Percentiles rank a stretch among this genome's conserved stretches.
phyloP scores from a whole-genome alignment of 768 basidiomycete genomes.

The Epithele typhae region DNA sequence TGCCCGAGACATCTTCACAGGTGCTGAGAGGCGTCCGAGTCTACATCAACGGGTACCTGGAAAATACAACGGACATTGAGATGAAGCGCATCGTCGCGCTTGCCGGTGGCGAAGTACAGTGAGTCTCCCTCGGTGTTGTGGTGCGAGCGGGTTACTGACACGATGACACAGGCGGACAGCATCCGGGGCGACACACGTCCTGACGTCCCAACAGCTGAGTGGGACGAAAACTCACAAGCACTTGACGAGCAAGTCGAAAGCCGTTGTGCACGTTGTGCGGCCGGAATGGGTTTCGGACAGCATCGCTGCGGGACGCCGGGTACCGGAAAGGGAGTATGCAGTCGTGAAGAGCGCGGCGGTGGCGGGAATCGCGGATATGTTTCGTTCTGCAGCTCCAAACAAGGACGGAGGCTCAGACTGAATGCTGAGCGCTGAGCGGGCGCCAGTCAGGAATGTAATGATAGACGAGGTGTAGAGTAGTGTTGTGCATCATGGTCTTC shows the following conservation, averaged over 20 bases:
- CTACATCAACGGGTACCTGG: conserved; percentile 71
- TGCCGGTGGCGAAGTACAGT: conserved; percentile 68
- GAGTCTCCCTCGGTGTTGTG: conserved; percentile 7
- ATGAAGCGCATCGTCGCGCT: conserved; percentile 64
- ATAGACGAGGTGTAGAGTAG: neutral
- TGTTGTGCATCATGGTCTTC: no score
- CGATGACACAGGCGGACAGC: conserved; percentile 40
- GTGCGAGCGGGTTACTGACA: conserved; percentile 13
- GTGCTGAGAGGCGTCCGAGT: conserved; percentile 41
- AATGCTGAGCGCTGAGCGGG: neutral
- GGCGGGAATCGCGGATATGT: conserved; percentile 37
- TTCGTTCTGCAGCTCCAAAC: conserved; percentile 14
- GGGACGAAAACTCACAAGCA: conserved; percentile 68
- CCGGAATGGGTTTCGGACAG: conserved; percentile 78
- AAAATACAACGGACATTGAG: conserved; percentile 73
- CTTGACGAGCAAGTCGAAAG: conserved; percentile 47
- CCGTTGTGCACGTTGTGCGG: conserved; percentile 56
- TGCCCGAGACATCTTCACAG: conserved; percentile 12
- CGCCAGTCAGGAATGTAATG: neutral
- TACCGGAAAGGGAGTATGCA: conserved; percentile 56
- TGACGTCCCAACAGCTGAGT: conserved; percentile 69
- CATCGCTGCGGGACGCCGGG: conserved; percentile 52
- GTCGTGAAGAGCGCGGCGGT: conserved; percentile 39
- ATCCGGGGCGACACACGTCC: conserved; percentile 71
- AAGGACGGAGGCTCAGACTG: no score